A percentile compares a stretch with the other conserved stretches of the same genome.
phyloP scores from a whole-genome alignment of 2,329 filamentous ascomycete species.

The Teratosphaeriaceae sp. region DNA sequence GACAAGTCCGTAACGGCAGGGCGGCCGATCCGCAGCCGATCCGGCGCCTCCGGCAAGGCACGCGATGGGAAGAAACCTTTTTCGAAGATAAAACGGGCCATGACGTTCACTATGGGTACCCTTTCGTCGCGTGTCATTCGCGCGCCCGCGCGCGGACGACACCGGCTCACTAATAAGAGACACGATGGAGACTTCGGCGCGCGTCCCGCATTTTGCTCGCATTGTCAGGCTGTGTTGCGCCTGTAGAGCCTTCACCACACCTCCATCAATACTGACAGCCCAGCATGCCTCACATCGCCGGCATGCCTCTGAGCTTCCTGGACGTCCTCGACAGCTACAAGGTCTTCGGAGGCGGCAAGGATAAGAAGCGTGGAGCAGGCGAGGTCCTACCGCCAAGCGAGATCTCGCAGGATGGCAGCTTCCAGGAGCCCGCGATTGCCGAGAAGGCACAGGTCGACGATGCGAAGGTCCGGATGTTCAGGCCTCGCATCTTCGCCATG shows the following conservation, averaged over 20 bases:
- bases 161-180: neutral
- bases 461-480: conserved; percentile 17
- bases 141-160: neutral
- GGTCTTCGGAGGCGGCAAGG: neutral
- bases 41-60: too few species aligned
- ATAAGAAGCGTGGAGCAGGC: neutral
- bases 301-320: conserved; percentile 1
- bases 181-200: neutral
- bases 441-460: conserved; percentile 20
- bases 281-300: neutral
- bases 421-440: conserved; percentile 3
- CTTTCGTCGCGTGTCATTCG: neutral
- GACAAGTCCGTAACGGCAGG: too few species aligned
- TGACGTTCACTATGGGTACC: neutral
- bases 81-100: too few species aligned
- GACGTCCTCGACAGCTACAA: neutral
- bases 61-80: too few species aligned
- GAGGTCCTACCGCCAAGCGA: neutral
- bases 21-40: too few species aligned
- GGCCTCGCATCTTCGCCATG: conserved; percentile 27
- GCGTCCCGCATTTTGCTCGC: neutral
- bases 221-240: neutral
- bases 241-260: neutral
- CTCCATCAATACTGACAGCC: neutral
- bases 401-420: neutral